These are phyloP conservation scores for Saitozyma sp. DNA, from an alignment of 768 basidiomycete species.

Conservation along the genomic window DNA sequence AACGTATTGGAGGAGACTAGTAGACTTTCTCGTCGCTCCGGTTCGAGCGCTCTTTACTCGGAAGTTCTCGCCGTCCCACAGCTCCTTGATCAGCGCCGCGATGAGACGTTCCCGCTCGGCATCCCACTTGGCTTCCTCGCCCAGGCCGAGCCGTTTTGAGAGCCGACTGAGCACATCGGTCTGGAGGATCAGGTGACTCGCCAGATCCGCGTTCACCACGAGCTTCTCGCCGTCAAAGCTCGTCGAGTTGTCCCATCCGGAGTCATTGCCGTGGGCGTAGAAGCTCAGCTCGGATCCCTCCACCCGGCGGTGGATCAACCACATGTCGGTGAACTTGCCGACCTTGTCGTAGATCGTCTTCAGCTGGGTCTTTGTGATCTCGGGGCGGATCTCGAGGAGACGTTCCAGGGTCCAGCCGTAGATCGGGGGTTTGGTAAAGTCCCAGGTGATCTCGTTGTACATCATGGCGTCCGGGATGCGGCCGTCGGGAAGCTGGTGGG, in stretches of 20 bases:
- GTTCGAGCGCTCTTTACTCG: not conserved
- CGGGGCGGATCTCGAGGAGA: not conserved
- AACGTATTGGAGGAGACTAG: not conserved
- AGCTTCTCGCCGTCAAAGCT: not conserved
- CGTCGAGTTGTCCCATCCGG: constrained; percentile 4
- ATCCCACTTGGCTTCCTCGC: not conserved
- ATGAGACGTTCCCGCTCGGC: not conserved
- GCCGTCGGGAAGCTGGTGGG: not conserved
- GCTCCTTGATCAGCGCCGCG: not conserved
- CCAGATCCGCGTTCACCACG: not conserved
- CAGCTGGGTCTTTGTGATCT: not conserved
- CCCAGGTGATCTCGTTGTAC: not conserved
- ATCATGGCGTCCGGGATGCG: constrained; percentile 3
- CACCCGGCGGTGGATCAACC: not conserved
- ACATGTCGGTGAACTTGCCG: not conserved
- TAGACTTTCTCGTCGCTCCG: constrained; percentile 1
- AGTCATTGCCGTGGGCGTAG: constrained; percentile 3
- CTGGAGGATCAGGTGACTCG: not conserved
- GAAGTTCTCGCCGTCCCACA: constrained; percentile 3
- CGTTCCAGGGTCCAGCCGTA: constrained; percentile 2
- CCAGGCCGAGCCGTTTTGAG: not conserved
- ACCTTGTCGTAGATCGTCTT: constrained; percentile 2
- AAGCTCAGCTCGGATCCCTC: constrained; percentile 1
- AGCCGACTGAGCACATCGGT: not conserved
- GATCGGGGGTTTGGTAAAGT: constrained; percentile 5